These are phyloP conservation scores for Dalbergia cultrata DNA, from an alignment of 306 rosid species.

Conservation along the genomic window DNA sequence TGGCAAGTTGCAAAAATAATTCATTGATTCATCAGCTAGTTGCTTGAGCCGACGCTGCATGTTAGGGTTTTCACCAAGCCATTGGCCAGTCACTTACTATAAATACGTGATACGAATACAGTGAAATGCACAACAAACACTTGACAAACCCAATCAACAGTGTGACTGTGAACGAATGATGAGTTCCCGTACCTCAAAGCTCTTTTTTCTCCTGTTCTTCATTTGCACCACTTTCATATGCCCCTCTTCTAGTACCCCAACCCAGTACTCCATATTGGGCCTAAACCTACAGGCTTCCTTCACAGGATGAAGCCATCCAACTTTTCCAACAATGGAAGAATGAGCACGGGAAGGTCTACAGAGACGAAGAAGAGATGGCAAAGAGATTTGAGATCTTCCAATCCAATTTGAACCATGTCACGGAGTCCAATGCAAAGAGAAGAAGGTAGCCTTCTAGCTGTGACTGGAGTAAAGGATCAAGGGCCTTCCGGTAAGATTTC, in stretches of 20 bases:
- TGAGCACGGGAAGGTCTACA: too few species aligned
- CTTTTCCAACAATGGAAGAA: too few species aligned
- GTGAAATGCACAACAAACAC: not conserved
- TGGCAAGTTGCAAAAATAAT: too few species aligned
- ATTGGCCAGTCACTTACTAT: not conserved
- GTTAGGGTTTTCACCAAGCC: not conserved
- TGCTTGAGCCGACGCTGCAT: not conserved
- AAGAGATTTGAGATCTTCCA: slow-evolving; percentile 60
- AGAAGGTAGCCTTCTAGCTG: slow-evolving; percentile 28
- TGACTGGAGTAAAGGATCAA: slow-evolving; percentile 61
- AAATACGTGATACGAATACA: not conserved
- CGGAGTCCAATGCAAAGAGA: too few species aligned
- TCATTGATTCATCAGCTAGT: not conserved
- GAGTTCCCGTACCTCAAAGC: not conserved
- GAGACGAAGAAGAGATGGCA: slow-evolving; percentile 49
- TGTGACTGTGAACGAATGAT: not conserved
- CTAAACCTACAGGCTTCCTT: slow-evolving; percentile 46
- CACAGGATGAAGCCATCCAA: slow-evolving; percentile 50
- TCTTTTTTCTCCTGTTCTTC: slow-evolving; percentile 13
- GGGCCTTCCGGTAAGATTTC: slow-evolving; percentile 46
- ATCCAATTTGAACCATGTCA: slow-evolving; percentile 53
- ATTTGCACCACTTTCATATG: too few species aligned
- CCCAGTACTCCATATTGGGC: slow-evolving; percentile 48
- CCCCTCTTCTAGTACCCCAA: slow-evolving; percentile 41
- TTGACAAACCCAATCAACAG: not conserved